phyloP scores from a whole-genome alignment of 2,329 filamentous ascomycete genomes.

The Colletotrichum acutatum region DNA sequence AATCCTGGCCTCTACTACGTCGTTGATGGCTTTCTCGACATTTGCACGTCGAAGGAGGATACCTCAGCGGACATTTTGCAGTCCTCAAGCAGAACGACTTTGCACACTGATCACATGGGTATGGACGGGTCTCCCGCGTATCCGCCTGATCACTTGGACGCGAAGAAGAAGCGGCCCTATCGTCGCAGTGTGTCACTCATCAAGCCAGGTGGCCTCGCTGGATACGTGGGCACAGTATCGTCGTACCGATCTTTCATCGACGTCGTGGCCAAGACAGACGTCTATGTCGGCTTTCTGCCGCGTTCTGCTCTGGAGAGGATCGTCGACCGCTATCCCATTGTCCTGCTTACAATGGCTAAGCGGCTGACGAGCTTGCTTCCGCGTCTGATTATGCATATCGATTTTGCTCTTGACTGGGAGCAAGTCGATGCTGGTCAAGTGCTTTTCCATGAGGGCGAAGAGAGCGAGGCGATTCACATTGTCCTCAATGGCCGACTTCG shows the following conservation, averaged over 20 bases:
- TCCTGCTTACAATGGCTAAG: slow-evolving; percentile 96
- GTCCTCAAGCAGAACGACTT: slow-evolving; percentile 47
- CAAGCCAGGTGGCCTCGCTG: slow-evolving; percentile 93
- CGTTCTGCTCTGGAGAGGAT: slow-evolving; percentile 88
- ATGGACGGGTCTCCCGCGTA: slow-evolving; percentile 25
- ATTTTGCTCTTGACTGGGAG: slow-evolving; percentile 98
- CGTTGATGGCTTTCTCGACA: slow-evolving; percentile 95
- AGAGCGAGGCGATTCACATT: slow-evolving; percentile 98
- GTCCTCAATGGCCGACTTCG: slow-evolving; percentile 93
- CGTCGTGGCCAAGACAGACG: slow-evolving; percentile 96
- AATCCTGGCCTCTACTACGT: slow-evolving; percentile 98
- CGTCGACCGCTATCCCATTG: slow-evolving; percentile 90
- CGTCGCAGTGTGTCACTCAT: slow-evolving; percentile 86
- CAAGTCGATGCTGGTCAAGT: slow-evolving; percentile 96
- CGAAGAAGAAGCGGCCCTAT: slow-evolving; percentile 56
- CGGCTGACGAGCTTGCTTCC: slow-evolving; percentile 89
- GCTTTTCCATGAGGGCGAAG: slow-evolving; percentile 91
- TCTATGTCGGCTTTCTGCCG: slow-evolving; percentile 96
- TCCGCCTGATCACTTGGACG: slow-evolving; percentile 42
- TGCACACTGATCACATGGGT: slow-evolving; percentile 32
- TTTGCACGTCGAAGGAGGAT: slow-evolving; percentile 83
- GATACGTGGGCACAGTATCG: slow-evolving; percentile 93
- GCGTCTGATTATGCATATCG: slow-evolving; percentile 91
- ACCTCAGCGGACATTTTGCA: slow-evolving; percentile 53
- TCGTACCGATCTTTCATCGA: slow-evolving; percentile 97